These are phyloP conservation scores for Metschnikowia sp. DNA, from an alignment of 805 yeast genomes.

Conservation along the genomic window DNA sequence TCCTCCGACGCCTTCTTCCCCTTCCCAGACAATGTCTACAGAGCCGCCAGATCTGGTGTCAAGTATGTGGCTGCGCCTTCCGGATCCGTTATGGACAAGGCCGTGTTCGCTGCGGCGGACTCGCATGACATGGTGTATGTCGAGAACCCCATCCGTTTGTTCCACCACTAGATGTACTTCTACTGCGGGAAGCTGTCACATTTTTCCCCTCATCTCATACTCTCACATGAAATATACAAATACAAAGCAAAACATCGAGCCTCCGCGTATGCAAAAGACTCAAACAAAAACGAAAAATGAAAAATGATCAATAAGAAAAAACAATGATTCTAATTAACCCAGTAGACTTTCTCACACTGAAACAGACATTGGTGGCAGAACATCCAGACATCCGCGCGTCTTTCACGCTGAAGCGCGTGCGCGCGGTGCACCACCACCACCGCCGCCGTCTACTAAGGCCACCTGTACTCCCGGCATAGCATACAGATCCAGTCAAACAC, in stretches of 20 bases:
- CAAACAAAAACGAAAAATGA: too few species aligned
- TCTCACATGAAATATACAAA: too few species aligned
- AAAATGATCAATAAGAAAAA: too few species aligned
- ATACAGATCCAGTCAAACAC: neutral
- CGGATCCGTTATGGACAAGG: conserved; percentile 97
- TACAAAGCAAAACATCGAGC: too few species aligned
- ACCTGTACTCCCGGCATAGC: conserved; percentile 5
- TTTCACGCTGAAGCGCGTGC: too few species aligned
- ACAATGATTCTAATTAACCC: too few species aligned
- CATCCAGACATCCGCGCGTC: neutral
- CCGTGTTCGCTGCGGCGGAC: conserved; percentile 94
- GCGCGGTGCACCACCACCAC: neutral
- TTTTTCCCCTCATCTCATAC: neutral
- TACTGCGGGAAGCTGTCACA: neutral
- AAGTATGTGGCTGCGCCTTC: conserved; percentile 95
- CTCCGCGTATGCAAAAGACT: too few species aligned
- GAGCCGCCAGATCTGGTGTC: conserved; percentile 96
- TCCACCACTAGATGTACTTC: conserved; percentile 71
- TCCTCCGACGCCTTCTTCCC: conserved; percentile 99
- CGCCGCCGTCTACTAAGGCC: conserved; percentile 3
- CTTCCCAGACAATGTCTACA: conserved; percentile 97
- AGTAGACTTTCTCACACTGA: too few species aligned
- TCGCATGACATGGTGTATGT: conserved; percentile 85
- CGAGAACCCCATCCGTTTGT: conserved; percentile 94
- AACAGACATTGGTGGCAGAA: neutral